Evolutionary conservation across 1,139 yeast species (phyloP).

Genomic region (Hanseniaspora gamundiae): DNA sequence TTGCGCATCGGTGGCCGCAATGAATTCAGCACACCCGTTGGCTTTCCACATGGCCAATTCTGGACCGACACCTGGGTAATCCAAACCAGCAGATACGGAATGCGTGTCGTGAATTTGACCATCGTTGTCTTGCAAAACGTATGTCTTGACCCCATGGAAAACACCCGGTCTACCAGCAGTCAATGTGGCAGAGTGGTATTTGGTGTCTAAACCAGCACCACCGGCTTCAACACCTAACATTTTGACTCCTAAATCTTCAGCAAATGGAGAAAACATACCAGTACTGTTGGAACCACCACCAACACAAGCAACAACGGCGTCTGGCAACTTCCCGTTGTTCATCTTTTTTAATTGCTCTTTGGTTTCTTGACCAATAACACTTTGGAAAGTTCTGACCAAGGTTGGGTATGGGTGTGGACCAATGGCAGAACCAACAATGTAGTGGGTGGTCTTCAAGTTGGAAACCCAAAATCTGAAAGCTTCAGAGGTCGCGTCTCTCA

Average conservation of each 20-base stretch:
- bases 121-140: constrained; percentile 76
- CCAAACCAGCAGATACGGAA: constrained; percentile 95
- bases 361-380: constrained; percentile 91
- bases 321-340: constrained; percentile 75
- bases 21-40: constrained; percentile 80
- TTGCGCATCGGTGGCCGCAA: constrained; percentile 88
- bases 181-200: constrained; percentile 82
- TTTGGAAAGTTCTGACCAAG: constrained; percentile 94
- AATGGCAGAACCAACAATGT: constrained; percentile 94
- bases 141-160: constrained; percentile 94
- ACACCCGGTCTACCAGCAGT: constrained; percentile 94
- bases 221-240: constrained; percentile 97
- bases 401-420: constrained; percentile 99
- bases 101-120: constrained; percentile 98
- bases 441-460: constrained; percentile 72
- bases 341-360: constrained; percentile 75
- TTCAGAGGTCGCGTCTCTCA: constrained; percentile 96
- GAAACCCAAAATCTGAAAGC: constrained; percentile 96
- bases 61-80: constrained; percentile 99
- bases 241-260: constrained; percentile 62
- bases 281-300: constrained; percentile 98
- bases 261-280: constrained; percentile 93
- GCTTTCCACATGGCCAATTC: constrained; percentile 94
- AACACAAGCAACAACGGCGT: constrained; percentile 93
- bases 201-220: constrained; percentile 89